Evolutionary conservation across 441 rosid species (phyloP), one percentile per base, ranked within the genome.

Genomic region (Adansonia gregorii): DNA sequence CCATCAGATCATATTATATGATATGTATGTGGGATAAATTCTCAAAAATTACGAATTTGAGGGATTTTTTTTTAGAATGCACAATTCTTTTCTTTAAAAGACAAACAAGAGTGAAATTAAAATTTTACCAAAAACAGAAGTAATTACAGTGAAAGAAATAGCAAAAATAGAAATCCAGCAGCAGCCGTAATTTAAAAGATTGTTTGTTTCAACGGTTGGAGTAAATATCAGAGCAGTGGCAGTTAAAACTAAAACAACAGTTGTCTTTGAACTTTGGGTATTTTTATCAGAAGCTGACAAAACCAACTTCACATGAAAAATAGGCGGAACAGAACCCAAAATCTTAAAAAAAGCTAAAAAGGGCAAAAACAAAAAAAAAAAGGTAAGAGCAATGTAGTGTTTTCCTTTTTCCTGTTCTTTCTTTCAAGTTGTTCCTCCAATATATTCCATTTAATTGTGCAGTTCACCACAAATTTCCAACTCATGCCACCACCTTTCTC

Each of bases 371-470:
- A 9, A 31, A 17, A 35, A 14, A 48, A 35, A 66, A 66, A 35
- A 65, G 19, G 75, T 12, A 45, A 9, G 22, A 56, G 45, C 43
- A 46, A 48, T 52, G 39, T 48, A 19, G 10, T 48, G 22, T 22
- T 69, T 69, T 69, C 35, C 54, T 6, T 69, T 49, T 35, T 31
- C 56, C 55, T 4, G 2, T 9, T 46, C 10, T 22, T 17, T 6
- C 20, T 69, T 39, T 46, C 82, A 77, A 79, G 73, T 76, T 73
- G 81, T 76, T 46, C 75, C 45, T 79, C 77, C 77, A 79, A 72
- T 78, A 72, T 80, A 72, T 72, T 78, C 67, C 51, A 81, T 78
- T 82, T 31, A 39, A 35, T 8, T 45, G 68, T 22, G 45, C 56
- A 60, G 15, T 60, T 76, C 41, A 63, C 52, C 61, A 49, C 55